Base-by-base conservation (phyloP, 2,329 filamentous ascomycete species). In the Cercospora zeina region DNA sequence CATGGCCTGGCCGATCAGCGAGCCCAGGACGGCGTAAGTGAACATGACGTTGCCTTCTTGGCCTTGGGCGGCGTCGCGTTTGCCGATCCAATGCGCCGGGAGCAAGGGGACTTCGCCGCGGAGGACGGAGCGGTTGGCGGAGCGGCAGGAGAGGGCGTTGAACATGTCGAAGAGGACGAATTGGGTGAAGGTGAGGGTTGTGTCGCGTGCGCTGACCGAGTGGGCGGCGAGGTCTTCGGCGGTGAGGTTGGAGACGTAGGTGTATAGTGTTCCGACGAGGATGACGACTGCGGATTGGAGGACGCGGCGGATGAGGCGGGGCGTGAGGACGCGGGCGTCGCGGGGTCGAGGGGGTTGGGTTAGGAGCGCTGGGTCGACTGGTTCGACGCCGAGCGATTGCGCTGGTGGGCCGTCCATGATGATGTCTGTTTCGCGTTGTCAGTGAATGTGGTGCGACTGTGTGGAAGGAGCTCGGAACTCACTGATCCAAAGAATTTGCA, bases 401-500 rank as follows among this genome's bases (percentile, higher is more conserved):
- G 95, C 95, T 1, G 95, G 95, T 14, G 95, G 95, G 9, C 96
- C 95, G 77, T 99, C 96, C 96, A 99, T 99, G 71, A 99, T 93
- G 73, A 99, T 97, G 75, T 99, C 93, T 97, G 69, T 14, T 53
- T 27, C 19, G 21, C 3, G 53, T 7, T 14, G 34, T 47, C 33
- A 71, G 58, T 63, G 34, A 59, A 33, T 13, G 14, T 34, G 49
- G 7, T 33, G 49, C 27, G 39, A 51, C n/a, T 13, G 4, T 9
- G 27, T 8, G 14, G 13, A 16, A 11, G 27, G 13, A 1, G 1
- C 10, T 50, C n/a, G n/a, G 30, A 11, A 85, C 91, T 80, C 80
- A 97, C 93, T 99, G 73, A 99, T 99, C 95, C 95, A 99, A 45
- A 99, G 84, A 80, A 99, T 99, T 79, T 99, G 95, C 95, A 99